These are phyloP conservation scores for Babesia ovata DNA, from an alignment of 169 alveolate genomes.

Conservation along the genomic window DNA sequence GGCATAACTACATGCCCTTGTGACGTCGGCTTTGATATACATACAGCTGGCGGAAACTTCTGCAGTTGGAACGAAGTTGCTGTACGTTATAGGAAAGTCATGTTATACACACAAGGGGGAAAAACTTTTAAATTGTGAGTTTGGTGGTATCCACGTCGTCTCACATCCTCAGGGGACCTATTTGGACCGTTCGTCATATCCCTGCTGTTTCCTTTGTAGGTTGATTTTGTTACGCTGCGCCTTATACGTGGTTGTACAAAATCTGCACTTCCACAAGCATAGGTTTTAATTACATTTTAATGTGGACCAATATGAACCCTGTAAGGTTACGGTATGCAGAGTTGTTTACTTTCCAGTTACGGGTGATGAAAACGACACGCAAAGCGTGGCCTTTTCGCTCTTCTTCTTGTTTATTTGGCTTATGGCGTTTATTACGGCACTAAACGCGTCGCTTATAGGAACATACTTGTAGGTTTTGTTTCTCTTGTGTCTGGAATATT, in stretches of 20 bases:
- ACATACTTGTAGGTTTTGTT: conserved; percentile 23
- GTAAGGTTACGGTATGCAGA: conserved; percentile 10
- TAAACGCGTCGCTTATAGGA: conserved; percentile 48
- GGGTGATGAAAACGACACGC: neutral
- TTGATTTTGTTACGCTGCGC: neutral
- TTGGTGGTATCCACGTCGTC: neutral
- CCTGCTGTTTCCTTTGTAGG: conserved; percentile 56
- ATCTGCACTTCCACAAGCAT: too few relatives aligned
- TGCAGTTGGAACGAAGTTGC: conserved; percentile 1
- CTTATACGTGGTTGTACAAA: too few relatives aligned
- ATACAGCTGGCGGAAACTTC: conserved; percentile 22
- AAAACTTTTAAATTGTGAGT: conserved; percentile 40
- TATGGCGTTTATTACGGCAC: conserved; percentile 21
- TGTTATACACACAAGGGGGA: conserved; percentile 34
- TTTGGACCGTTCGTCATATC: conserved; percentile 60
- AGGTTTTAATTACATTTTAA: too few relatives aligned
- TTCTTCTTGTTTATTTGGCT: conserved; percentile 53
- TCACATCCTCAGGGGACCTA: conserved; percentile 52
- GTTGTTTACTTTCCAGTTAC: conserved; percentile 39
- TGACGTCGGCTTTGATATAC: neutral
- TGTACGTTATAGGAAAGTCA: conserved; percentile 29
- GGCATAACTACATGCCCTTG: neutral
- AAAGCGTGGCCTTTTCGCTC: conserved; percentile 20
- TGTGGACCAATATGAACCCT: too few relatives aligned
- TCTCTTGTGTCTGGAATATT: too few relatives aligned